Conservation (phyloP, 768 basidiomycete genomes). For the Boletellus sp. region DNA sequence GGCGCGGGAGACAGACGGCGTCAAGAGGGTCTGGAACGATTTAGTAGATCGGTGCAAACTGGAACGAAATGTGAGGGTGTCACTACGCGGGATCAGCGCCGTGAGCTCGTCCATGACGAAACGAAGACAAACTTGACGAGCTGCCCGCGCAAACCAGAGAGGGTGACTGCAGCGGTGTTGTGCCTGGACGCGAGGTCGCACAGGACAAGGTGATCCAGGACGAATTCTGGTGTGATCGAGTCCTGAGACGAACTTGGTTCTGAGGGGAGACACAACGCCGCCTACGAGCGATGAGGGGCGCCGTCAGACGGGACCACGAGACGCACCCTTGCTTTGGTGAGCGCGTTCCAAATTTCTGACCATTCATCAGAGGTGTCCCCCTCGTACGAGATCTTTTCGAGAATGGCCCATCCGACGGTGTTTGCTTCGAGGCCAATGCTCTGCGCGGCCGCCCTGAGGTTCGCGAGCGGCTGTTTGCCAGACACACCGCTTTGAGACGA, state of each 20-base stretch:
- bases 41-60: conserved; percentile 40
- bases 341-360: conserved; percentile 62
- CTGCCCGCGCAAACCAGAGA: conserved; percentile 80
- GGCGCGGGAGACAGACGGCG: conserved; percentile 31
- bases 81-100: conserved; percentile 31
- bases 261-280: conserved; percentile 74
- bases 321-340: conserved; percentile 66
- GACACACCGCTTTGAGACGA: conserved; percentile 43
- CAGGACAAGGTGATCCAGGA: conserved; percentile 80
- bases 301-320: background rate
- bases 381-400: conserved; percentile 63
- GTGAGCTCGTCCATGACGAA: conserved; percentile 29
- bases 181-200: conserved; percentile 49
- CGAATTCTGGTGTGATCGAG: conserved; percentile 64
- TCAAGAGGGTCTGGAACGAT: conserved; percentile 38
- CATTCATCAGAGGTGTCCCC: conserved; percentile 56
- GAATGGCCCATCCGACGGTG: conserved; percentile 71
- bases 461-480: conserved; percentile 66
- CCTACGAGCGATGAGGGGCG: conserved; percentile 41
- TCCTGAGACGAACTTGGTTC: conserved; percentile 52
- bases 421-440: conserved; percentile 58
- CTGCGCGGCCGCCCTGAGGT: conserved; percentile 71
- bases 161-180: conserved; percentile 58
- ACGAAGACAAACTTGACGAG: conserved; percentile 50
- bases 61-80: conserved; percentile 42